These are phyloP conservation scores for Exophiala alcalophila DNA, from an alignment of 2,329 filamentous ascomycete species.

Conservation along the genomic window DNA sequence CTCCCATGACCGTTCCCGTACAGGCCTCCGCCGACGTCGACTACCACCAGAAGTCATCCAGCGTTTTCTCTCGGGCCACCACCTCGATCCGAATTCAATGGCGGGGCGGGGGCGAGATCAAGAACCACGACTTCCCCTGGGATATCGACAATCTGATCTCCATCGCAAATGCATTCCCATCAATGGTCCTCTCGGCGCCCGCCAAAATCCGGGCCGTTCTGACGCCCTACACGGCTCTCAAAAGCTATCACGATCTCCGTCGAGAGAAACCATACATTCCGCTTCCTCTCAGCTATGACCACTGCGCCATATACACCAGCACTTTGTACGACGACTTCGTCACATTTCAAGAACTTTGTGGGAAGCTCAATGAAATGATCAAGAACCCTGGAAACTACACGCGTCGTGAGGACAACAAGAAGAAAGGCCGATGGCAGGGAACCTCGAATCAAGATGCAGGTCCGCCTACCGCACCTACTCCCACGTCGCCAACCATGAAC, in stretches of 20 bases:
- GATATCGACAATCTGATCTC: slow-evolving; percentile 9
- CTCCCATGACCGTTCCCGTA: slow-evolving; percentile 6
- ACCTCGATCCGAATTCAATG: slow-evolving; percentile 11
- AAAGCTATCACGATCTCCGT: slow-evolving; percentile 9
- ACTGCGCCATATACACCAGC: slow-evolving; percentile 11
- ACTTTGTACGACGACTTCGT: slow-evolving; percentile 12
- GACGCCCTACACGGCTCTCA: slow-evolving; percentile 8
- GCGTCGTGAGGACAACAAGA: slow-evolving; percentile 6
- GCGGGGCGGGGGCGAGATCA: slow-evolving; percentile 12
- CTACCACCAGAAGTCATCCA: background rate
- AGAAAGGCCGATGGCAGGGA: slow-evolving; percentile 1
- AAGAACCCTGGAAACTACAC: background rate
- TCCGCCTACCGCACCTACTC: background rate
- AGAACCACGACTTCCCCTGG: slow-evolving; percentile 10
- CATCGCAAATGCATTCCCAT: slow-evolving; percentile 11
- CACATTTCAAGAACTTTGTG: slow-evolving; percentile 8
- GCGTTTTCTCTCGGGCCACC: slow-evolving; percentile 8
- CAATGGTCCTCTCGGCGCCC: slow-evolving; percentile 4
- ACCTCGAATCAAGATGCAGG: background rate
- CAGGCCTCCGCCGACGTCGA: slow-evolving; percentile 6
- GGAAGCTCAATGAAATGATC: slow-evolving; percentile 11
- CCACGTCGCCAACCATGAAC: too few relatives aligned
- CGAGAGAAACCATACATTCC: slow-evolving; percentile 1
- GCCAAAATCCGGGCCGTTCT: slow-evolving; percentile 9
- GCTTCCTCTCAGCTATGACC: slow-evolving; percentile 7